Evolutionary conservation across 352 stramenopile genomes (phyloP), one percentile per base, ranked within the genome.

Genomic region (Phytophthora parvispora): DNA sequence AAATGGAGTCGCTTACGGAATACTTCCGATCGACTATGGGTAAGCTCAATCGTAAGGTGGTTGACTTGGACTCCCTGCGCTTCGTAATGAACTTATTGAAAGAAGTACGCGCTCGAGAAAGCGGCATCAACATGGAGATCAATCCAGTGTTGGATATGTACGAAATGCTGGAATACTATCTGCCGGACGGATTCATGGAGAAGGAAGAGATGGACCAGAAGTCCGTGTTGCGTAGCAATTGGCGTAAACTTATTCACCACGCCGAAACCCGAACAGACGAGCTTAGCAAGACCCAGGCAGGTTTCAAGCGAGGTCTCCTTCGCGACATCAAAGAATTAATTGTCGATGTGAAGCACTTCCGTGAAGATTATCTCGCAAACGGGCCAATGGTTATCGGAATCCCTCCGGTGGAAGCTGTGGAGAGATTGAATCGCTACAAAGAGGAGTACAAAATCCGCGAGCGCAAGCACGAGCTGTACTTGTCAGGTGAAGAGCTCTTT

Each of bases 131-230:
- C 50, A 99, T 99, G 91, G 97, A 99, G 73, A 99, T 99, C 64
- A 97, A 97, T 47, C 97, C 98, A 3, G 97, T 99, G 43, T 87
- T 99, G 53, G 97, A 99, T 52, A 99, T 99, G 98, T 99, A 99
- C 84, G 92, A 96, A 57, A 98, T 99, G 95, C 86, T 99, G 20
- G 93, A 98, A 72, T 96, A 95, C 40, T 98, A 98, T 61, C 47
- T 98, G 2, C 92, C 95, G 4, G 87, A 97, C 27, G 95, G 94
- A 4, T 99, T 99, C 74, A 99, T 99, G 97, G 97, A 99, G 64
- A 99, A 99, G 68, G 96, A 99, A 67, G 98, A 99, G 72, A 99
- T 99, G 81, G 98, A 99, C 61, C 98, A 99, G 69, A 99, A 99
- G 80, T 99, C 95, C 18, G 97, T 99, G 16, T 77, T 99, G 7